These are phyloP conservation scores for Narthecium ossifragum DNA, from an alignment of 106 monocot genomes.

Conservation along the genomic window DNA sequence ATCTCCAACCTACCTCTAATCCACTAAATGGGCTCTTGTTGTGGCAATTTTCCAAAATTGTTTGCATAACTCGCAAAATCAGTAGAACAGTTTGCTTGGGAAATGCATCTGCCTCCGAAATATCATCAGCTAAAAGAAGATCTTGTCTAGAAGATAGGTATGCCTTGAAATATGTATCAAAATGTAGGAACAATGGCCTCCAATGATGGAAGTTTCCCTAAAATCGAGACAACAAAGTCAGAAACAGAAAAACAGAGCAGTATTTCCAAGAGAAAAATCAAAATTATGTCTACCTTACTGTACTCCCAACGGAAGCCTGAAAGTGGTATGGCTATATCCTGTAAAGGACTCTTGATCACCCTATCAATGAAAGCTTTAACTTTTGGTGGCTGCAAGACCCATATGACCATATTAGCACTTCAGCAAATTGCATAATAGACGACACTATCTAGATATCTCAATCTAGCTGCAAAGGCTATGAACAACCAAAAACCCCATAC, in stretches of 20 bases:
- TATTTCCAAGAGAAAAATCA: background rate
- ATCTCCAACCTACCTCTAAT: constrained; percentile 59
- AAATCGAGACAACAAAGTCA: constrained; percentile 18
- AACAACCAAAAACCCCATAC: no score
- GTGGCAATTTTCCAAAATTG: constrained; percentile 90
- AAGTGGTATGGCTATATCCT: constrained; percentile 92
- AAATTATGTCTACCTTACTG: constrained; percentile 51
- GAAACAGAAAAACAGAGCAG: background rate
- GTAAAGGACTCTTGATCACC: constrained; percentile 89
- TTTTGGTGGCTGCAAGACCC: constrained; percentile 65
- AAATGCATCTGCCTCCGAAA: constrained; percentile 64
- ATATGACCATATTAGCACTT: background rate
- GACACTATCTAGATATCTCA: no score
- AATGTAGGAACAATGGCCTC: constrained; percentile 95
- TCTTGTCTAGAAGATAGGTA: constrained; percentile 78
- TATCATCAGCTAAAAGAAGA: constrained; percentile 74
- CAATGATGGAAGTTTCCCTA: constrained; percentile 99
- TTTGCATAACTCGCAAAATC: constrained; percentile 96
- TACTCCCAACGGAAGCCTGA: constrained; percentile 99
- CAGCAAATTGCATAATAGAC: no score
- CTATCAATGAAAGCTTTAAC: constrained; percentile 95
- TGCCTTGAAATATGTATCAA: constrained; percentile 95
- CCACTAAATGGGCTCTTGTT: constrained; percentile 91
- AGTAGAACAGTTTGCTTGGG: constrained; percentile 84
- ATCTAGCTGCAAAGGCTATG: no score